phyloP scores from a whole-genome alignment of 2,329 filamentous ascomycete genomes.

The Talaromyces verruculosus region DNA sequence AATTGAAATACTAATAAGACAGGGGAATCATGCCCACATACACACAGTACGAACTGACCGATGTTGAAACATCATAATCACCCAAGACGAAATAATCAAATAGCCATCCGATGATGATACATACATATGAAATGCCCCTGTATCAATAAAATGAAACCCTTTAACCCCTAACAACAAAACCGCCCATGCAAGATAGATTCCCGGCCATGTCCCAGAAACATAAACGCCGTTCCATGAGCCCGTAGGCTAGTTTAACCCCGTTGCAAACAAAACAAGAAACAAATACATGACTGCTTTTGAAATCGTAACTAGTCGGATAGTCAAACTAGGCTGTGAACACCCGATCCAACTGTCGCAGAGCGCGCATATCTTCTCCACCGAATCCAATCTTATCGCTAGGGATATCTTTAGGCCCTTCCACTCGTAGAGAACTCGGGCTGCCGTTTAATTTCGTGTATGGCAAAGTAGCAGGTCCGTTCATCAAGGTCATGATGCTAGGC shows the following conservation, averaged over 20 bases:
- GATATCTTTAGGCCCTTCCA: slow-evolving; percentile 54
- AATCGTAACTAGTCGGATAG: not conserved
- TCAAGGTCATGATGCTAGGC: slow-evolving; percentile 55
- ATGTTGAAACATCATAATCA: not conserved
- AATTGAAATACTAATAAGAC: not conserved
- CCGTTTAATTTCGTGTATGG: slow-evolving; percentile 26
- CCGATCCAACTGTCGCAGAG: slow-evolving; percentile 64
- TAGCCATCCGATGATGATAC: slow-evolving; percentile 3
- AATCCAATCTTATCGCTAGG: slow-evolving; percentile 59
- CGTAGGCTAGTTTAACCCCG: slow-evolving; percentile 12
- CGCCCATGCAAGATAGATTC: slow-evolving; percentile 17
- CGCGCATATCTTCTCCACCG: slow-evolving; percentile 62
- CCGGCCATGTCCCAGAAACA: slow-evolving; percentile 7
- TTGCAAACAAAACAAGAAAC: slow-evolving; percentile 9
- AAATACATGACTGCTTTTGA: slow-evolving; percentile 6
- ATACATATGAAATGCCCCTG: slow-evolving; percentile 14
- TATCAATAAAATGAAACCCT: slow-evolving; percentile 5
- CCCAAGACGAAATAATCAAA: not conserved
- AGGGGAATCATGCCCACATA: slow-evolving; percentile 8
- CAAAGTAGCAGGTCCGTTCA: slow-evolving; percentile 38
- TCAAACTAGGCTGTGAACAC: slow-evolving; percentile 45
- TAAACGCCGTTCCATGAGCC: slow-evolving; percentile 19
- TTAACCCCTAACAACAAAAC: not conserved
- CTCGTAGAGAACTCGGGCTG: slow-evolving; percentile 19
- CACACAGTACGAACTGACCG: not conserved